These are phyloP conservation scores for Kodamaea neixiangensis DNA, from an alignment of 805 yeast genomes.

Conservation along the genomic window DNA sequence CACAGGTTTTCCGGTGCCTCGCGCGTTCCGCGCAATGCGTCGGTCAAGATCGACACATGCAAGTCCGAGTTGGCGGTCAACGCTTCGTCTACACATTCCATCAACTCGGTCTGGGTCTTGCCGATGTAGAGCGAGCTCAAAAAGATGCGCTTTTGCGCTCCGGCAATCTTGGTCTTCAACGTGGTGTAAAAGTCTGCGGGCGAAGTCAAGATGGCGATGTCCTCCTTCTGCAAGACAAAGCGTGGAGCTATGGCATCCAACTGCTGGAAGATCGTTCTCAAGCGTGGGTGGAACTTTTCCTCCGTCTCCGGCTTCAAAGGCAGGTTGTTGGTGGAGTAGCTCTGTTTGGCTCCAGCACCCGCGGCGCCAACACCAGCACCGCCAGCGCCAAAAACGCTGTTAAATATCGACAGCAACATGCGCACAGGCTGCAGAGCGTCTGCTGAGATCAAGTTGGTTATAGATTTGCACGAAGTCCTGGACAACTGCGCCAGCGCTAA, in stretches of 20 bases:
- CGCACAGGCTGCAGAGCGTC: neutral
- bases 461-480: neutral
- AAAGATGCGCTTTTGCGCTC: constrained; percentile 69
- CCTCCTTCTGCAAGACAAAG: constrained; percentile 56
- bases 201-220: constrained; percentile 59
- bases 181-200: constrained; percentile 75
- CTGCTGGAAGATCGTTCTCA: constrained; percentile 48
- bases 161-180: constrained; percentile 60
- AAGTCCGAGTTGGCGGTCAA: constrained; percentile 59
- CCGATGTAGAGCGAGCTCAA: constrained; percentile 88
- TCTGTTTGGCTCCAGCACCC: constrained; percentile 5
- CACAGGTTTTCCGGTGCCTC: constrained; percentile 75
- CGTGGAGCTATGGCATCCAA: constrained; percentile 68
- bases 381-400: constrained; percentile 18
- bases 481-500: constrained; percentile 4
- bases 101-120: constrained; percentile 72
- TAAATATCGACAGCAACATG: constrained; percentile 30
- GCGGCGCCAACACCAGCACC: neutral
- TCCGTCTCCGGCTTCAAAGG: constrained; percentile 18
- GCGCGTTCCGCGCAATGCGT: constrained; percentile 89
- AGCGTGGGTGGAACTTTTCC: constrained; percentile 44
- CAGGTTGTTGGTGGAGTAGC: constrained; percentile 32
- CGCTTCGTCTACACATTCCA: constrained; percentile 62
- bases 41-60: constrained; percentile 73
- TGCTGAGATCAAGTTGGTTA: neutral